Percentiles rank a stretch among this genome's conserved stretches.
Conservation (phyloP, 1,284 basidiomycete species). For the Ceratobasidium sp. region DNA sequence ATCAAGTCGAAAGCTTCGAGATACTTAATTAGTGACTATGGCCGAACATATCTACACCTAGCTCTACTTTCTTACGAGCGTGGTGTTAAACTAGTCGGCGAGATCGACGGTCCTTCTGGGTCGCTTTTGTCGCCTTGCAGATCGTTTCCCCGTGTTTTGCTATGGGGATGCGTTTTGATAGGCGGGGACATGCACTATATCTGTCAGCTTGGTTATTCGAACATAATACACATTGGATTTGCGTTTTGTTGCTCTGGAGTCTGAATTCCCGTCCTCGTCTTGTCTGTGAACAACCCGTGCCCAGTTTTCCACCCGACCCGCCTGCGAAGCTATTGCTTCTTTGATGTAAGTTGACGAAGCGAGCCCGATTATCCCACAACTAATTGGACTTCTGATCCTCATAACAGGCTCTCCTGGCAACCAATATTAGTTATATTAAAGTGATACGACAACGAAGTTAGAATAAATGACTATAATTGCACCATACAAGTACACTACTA, state of each 20-base stretch:
- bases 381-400: too few relatives aligned
- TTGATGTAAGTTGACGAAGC: too few relatives aligned
- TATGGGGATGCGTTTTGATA: constrained; percentile 44
- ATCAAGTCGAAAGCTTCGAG: neutral
- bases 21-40: neutral
- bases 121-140: constrained; percentile 41
- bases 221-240: neutral
- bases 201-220: neutral
- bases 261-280: too few relatives aligned
- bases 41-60: constrained; percentile 45
- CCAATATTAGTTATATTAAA: too few relatives aligned
- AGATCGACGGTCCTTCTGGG: constrained; percentile 12
- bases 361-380: too few relatives aligned
- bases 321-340: too few relatives aligned
- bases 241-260: too few relatives aligned
- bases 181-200: constrained; percentile 31
- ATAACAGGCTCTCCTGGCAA: too few relatives aligned
- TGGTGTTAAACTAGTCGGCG: constrained; percentile 47
- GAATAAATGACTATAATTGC: constrained; percentile 39
- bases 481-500: constrained; percentile 40
- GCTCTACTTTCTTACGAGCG: neutral
- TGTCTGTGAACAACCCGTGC: too few relatives aligned
- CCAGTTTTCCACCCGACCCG: too few relatives aligned
- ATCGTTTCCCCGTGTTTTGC: constrained; percentile 39
- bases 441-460: neutral